phyloP scores from a whole-genome alignment of 805 yeast species.

The Cyberlindnera lachancei region DNA sequence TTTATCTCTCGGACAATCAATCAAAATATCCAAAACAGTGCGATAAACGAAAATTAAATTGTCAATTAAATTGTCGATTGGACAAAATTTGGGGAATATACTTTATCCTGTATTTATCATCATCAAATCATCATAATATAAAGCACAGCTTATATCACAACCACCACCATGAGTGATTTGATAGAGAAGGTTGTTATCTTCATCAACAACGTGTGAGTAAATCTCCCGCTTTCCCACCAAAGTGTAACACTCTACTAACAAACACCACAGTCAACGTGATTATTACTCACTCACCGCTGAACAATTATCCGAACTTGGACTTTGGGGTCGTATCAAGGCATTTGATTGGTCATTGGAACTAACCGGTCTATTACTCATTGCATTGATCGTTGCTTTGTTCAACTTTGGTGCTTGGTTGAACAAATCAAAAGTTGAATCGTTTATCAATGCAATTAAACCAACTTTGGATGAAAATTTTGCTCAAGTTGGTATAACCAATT shows the following conservation, averaged over 20 bases:
- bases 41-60: too few species aligned
- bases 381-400: conserved; percentile 42
- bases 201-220: conserved; percentile 1
- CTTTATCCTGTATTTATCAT: too few species aligned
- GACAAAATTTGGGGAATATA: too few species aligned
- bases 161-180: neutral
- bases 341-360: conserved; percentile 79
- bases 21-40: too few species aligned
- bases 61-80: too few species aligned
- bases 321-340: conserved; percentile 46
- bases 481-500: conserved; percentile 58
- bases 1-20: too few species aligned
- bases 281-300: conserved; percentile 31
- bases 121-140: too few species aligned
- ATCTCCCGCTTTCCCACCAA: neutral
- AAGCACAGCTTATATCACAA: too few species aligned
- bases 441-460: conserved; percentile 43
- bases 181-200: neutral
- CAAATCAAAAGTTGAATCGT: conserved; percentile 41
- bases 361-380: conserved; percentile 44
- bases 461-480: conserved; percentile 62
- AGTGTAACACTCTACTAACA: neutral
- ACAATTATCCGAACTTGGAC: conserved; percentile 50
- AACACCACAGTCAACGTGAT: too few species aligned
- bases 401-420: conserved; percentile 56